phyloP scores from a whole-genome alignment of 768 basidiomycete genomes.

The Tulasnella sp. region DNA sequence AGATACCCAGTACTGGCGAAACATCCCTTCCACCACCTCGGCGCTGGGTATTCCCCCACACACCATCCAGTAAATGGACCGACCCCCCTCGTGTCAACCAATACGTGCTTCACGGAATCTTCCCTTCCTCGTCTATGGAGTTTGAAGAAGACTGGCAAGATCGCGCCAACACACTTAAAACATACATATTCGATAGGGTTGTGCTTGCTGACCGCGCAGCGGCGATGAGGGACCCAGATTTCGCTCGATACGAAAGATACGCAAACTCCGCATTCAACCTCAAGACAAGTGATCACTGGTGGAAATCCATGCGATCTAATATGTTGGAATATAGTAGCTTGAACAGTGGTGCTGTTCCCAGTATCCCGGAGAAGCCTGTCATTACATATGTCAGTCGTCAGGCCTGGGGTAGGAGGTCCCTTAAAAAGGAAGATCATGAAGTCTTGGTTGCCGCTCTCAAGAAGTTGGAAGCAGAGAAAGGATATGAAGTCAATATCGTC shows the following conservation, averaged over 20 bases:
- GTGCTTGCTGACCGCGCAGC: slow-evolving; percentile 68
- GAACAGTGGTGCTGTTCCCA: slow-evolving; percentile 14
- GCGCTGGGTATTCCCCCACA: slow-evolving; percentile 62
- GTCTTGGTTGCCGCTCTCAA: slow-evolving; percentile 25
- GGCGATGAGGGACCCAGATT: slow-evolving; percentile 28
- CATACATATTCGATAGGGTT: slow-evolving; percentile 62
- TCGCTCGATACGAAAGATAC: slow-evolving; percentile 7
- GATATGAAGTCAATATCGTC: slow-evolving; percentile 30
- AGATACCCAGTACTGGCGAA: slow-evolving; percentile 29
- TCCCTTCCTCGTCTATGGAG: slow-evolving; percentile 53
- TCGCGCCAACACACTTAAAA: slow-evolving; percentile 48
- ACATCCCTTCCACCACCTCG: slow-evolving; percentile 50
- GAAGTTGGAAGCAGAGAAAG: slow-evolving; percentile 25
- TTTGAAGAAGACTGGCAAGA: slow-evolving; percentile 70
- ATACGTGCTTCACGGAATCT: slow-evolving; percentile 55
- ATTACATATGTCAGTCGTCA: slow-evolving; percentile 31
- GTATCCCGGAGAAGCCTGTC: slow-evolving; percentile 25
- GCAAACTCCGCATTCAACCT: slow-evolving; percentile 5
- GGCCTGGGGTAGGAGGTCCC: slow-evolving; percentile 29
- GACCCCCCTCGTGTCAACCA: slow-evolving; percentile 47
- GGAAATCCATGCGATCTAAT: slow-evolving; percentile 2
- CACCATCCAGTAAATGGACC: slow-evolving; percentile 34
- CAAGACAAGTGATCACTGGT: slow-evolving; percentile 1
- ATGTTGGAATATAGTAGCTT: background rate
- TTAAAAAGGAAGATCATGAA: slow-evolving; percentile 25